Evolutionary conservation across 2,329 filamentous ascomycete species (phyloP).

Genomic region (Talaromyces sp.): DNA sequence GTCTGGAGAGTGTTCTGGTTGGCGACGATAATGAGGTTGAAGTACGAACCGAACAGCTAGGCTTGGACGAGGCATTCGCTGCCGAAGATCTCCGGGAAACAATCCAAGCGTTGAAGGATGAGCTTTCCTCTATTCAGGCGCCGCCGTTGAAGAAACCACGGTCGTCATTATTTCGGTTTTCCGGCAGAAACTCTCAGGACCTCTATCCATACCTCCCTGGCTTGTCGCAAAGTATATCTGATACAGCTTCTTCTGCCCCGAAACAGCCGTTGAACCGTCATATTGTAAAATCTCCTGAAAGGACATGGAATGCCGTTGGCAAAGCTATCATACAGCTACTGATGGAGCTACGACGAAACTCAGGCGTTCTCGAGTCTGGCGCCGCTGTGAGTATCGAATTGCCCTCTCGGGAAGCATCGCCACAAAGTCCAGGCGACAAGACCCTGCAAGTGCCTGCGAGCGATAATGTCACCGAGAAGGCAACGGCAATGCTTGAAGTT

Average conservation of each 20-base stretch:
- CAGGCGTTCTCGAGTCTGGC: slow-evolving; percentile 33
- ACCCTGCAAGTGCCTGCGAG: slow-evolving; percentile 19
- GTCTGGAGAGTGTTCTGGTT: slow-evolving; percentile 63
- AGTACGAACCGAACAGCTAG: slow-evolving; percentile 56
- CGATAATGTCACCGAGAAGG: slow-evolving; percentile 17
- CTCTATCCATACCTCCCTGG: slow-evolving; percentile 51
- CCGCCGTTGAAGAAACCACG: slow-evolving; percentile 50
- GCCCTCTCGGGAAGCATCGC: slow-evolving; percentile 28
- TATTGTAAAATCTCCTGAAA: slow-evolving; percentile 35
- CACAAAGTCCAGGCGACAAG: slow-evolving; percentile 16
- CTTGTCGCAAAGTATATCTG: slow-evolving; percentile 32
- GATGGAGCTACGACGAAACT: slow-evolving; percentile 41
- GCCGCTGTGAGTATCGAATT: slow-evolving; percentile 44
- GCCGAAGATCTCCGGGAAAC: slow-evolving; percentile 52
- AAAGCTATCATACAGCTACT: slow-evolving; percentile 49
- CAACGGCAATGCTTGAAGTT: slow-evolving; percentile 1
- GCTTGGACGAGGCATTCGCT: slow-evolving; percentile 56
- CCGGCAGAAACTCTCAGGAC: slow-evolving; percentile 54
- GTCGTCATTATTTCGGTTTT: slow-evolving; percentile 51
- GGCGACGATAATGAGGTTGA: slow-evolving; percentile 59
- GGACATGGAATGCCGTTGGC: slow-evolving; percentile 51
- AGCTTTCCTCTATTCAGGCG: slow-evolving; percentile 53
- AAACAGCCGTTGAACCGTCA: slow-evolving; percentile 33
- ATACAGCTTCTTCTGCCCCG: slow-evolving; percentile 14
- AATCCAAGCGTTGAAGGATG: slow-evolving; percentile 54